Conservation (phyloP, 2,329 filamentous ascomycete species). For the Chaetomium strumarium region DNA sequence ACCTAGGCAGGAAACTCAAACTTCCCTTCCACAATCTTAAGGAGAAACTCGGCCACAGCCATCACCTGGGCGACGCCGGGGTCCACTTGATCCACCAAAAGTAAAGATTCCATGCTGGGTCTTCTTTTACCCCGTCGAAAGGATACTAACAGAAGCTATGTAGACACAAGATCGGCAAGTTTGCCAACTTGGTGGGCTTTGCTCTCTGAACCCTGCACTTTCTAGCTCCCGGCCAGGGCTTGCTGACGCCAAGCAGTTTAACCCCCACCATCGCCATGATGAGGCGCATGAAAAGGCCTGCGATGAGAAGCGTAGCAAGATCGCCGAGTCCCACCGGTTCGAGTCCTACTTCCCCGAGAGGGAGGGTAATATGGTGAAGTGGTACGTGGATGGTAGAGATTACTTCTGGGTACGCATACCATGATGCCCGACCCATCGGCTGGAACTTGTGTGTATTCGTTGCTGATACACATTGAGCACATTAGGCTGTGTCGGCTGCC, state of each 20-base stretch:
- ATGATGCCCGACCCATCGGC: no score
- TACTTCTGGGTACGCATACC: slow-evolving; percentile 65
- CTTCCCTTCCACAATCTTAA: slow-evolving; percentile 41
- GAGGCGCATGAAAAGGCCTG: slow-evolving; percentile 83
- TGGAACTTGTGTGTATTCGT: no score
- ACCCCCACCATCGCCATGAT: slow-evolving; percentile 85
- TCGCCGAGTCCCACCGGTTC: slow-evolving; percentile 73
- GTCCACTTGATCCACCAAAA: slow-evolving; percentile 54
- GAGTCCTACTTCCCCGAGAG: slow-evolving; percentile 85
- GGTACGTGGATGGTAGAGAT: slow-evolving; percentile 93
- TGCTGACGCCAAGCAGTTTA: slow-evolving; percentile 49
- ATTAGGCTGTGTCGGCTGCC: slow-evolving; percentile 68
- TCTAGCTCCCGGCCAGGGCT: no score
- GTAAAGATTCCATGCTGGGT: slow-evolving; percentile 31
- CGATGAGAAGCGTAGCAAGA: slow-evolving; percentile 69
- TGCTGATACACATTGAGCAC: neutral
- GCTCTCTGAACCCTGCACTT: neutral
- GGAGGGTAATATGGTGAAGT: slow-evolving; percentile 83
- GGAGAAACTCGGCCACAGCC: slow-evolving; percentile 47
- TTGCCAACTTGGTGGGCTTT: slow-evolving; percentile 52
- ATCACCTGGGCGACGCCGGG: slow-evolving; percentile 52
- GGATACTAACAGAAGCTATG: neutral
- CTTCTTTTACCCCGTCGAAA: neutral
- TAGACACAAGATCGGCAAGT: slow-evolving; percentile 56
- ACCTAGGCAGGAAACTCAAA: slow-evolving; percentile 44